A percentile compares a stretch with the other conserved stretches of the same genome.
phyloP scores from a whole-genome alignment of 2,329 filamentous ascomycete species.

The Aureobasidium sp. region DNA sequence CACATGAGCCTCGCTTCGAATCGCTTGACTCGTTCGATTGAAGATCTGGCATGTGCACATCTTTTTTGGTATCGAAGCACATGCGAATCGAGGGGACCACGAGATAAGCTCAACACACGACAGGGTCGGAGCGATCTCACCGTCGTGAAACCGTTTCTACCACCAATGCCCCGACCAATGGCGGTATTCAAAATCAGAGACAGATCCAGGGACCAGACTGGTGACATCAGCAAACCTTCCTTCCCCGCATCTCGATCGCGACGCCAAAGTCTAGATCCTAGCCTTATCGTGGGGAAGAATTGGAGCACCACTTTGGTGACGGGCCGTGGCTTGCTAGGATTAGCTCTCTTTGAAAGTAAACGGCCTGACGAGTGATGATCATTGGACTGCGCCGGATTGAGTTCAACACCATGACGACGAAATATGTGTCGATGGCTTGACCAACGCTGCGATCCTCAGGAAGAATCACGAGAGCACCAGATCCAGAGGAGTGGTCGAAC shows the following conservation, averaged over 20 bases:
- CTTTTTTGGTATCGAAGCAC: constrained; percentile 16
- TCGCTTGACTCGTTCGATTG: not conserved
- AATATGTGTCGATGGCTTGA: constrained; percentile 15
- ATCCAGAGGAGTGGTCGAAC: constrained; percentile 9
- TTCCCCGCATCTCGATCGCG: constrained; percentile 15
- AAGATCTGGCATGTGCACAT: constrained; percentile 14
- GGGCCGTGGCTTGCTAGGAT: not conserved
- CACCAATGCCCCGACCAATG: not conserved
- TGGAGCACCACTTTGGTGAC: not conserved
- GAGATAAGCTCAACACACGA: constrained; percentile 15
- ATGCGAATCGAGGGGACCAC: not conserved
- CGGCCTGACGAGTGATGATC: not conserved
- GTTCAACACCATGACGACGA: constrained; percentile 19
- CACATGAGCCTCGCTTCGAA: not conserved
- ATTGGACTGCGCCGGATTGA: constrained; percentile 2
- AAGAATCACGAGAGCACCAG: constrained; percentile 19
- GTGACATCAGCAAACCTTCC: constrained; percentile 15
- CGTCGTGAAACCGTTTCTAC: not conserved
- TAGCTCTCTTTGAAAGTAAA: not conserved
- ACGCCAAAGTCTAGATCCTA: not conserved
- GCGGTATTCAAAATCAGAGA: not conserved
- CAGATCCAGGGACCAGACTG: constrained; percentile 16
- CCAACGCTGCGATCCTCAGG: constrained; percentile 12
- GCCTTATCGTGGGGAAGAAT: constrained; percentile 16
- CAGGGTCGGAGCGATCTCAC: constrained; percentile 3